Base-by-base conservation (phyloP, 2,329 filamentous ascomycete species). In the Pseudonectria foliicola region DNA sequence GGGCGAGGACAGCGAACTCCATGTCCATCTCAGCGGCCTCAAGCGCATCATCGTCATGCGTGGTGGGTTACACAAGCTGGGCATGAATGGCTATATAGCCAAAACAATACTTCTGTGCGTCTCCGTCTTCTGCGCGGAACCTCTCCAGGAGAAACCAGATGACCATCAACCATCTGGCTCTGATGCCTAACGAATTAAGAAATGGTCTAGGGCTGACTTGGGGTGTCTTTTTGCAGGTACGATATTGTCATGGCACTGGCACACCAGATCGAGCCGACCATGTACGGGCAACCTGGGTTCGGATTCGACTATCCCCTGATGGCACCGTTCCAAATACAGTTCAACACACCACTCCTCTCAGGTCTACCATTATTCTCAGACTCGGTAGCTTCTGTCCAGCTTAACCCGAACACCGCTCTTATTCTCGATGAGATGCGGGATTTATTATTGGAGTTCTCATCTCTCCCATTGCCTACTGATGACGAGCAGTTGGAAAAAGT, bases 341-440 rank as follows among this genome's bases (percentile, higher is more conserved):
- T 71, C 40, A 72, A 68, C 46, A 66, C 68, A 0, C 72, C 71
- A 1, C 54, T 75, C 3, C 54, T 71, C 3, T 57, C 61, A 2
- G 52, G 59, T 4, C 60, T 64, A 40, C 60, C 60, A 2, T 54
- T 60, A 0, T 74, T 73, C 45, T 47, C 56, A 5, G 60, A 59
- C 23, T 68, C 60, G 13, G 57, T 57, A 16, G 58, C 61, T 10
- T 56, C 60, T 0, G 50, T 71, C 3, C 54, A 57, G n/a, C 53
- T 75, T n/a, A 66, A 71, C 33, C 54, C 58, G 1, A 55, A 57
- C 33, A 68, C 67, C 1, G 68, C 70, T 4, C 57, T 62, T 11
- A 68, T 75, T 33, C 62, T 75, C 3, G 71, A 75, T 35, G 64
- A 71, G 31, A 64, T 73, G 52, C 63, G 70, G 4, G 63, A 64